phyloP scores from a whole-genome alignment of 2,329 filamentous ascomycete genomes.

The Curvularia sp. region DNA sequence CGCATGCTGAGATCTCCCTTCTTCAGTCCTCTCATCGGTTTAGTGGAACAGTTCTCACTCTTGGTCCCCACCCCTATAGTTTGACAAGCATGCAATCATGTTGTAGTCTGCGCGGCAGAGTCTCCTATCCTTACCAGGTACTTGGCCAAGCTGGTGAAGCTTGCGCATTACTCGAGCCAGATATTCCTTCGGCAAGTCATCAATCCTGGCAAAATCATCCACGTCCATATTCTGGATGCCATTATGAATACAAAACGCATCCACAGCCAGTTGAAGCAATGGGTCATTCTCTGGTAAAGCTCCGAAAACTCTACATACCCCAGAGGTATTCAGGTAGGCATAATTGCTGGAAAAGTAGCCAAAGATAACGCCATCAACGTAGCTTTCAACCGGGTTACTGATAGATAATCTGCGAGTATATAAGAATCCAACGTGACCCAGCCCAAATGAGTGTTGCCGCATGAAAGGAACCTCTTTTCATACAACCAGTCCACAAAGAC shows the following conservation, averaged over 20 bases:
- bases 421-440: neutral
- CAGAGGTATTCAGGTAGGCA: neutral
- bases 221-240: neutral
- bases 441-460: neutral
- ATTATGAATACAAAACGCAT: neutral
- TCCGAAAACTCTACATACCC: neutral
- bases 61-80: no score
- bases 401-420: neutral
- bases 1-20: neutral
- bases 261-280: neutral
- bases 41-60: neutral
- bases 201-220: neutral
- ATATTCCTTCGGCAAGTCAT: neutral
- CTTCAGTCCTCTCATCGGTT: no score
- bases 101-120: neutral
- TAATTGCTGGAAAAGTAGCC: neutral
- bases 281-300: neutral
- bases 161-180: neutral
- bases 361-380: neutral
- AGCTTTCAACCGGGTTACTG: neutral
- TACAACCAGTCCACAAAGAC: constrained; percentile 18
- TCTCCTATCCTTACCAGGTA: neutral
- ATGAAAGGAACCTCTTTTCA: constrained; percentile 1
- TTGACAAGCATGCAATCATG: neutral
- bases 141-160: neutral